Evolutionary conservation across 2,329 filamentous ascomycete genomes (phyloP).

Genomic region (Xylaria sp.): DNA sequence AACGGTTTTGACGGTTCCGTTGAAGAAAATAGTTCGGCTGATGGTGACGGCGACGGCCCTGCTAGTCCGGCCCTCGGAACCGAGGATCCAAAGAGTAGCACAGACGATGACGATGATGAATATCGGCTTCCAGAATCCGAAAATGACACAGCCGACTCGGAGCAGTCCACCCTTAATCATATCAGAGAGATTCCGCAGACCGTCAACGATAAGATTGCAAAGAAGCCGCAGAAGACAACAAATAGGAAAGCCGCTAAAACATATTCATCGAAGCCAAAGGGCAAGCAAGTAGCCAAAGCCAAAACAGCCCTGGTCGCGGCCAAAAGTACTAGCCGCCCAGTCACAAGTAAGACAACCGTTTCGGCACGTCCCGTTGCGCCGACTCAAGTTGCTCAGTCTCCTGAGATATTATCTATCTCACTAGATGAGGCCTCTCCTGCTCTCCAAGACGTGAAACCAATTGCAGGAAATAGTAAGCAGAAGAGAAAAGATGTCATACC

Average conservation of each 20-base stretch:
- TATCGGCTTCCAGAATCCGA: constrained; percentile 30
- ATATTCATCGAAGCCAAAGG: constrained; percentile 8
- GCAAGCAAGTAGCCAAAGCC: constrained; percentile 18
- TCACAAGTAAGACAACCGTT: background rate
- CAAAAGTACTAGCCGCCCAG: background rate
- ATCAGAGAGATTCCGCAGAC: background rate
- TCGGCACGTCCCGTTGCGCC: background rate
- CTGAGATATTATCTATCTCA: background rate
- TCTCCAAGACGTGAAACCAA: background rate
- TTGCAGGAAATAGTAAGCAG: background rate
- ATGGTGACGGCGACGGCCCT: background rate
- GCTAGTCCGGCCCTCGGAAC: background rate
- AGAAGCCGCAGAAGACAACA: background rate
- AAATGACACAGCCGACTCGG: constrained; percentile 4
- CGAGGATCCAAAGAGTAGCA: background rate
- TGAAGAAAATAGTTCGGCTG: constrained; percentile 1
- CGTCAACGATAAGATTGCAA: too few species aligned
- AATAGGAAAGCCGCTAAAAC: constrained; percentile 16
- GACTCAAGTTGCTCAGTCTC: background rate
- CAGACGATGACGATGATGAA: constrained; percentile 22
- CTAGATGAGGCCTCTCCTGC: background rate
- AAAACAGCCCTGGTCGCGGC: background rate
- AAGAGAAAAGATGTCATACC: constrained; percentile 7
- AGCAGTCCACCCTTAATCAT: constrained; percentile 12
- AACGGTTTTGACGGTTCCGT: constrained; percentile 19